Conservation (phyloP, 2,329 filamentous ascomycete species). For the Diaporthe aspalathi region DNA sequence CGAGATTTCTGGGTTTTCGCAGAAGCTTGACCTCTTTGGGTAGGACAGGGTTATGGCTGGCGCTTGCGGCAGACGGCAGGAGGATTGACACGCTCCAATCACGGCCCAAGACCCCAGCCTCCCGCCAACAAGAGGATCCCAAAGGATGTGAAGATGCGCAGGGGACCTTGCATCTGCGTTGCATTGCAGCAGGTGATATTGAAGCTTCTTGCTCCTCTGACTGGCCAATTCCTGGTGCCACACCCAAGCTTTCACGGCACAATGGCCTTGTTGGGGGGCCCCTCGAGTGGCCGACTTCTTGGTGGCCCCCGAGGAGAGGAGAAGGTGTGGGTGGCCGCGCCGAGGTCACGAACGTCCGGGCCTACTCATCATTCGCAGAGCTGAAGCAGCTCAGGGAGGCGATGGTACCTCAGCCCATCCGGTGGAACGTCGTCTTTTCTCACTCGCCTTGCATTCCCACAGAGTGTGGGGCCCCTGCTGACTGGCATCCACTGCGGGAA, state of each 20-base stretch:
- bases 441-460: slow-evolving; percentile 18
- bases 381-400: not conserved
- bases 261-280: slow-evolving; percentile 12
- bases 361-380: not conserved
- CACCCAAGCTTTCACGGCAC: not conserved
- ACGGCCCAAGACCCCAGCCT: not conserved
- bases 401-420: slow-evolving; percentile 7
- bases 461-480: not conserved
- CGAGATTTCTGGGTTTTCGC: not conserved
- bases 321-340: slow-evolving; percentile 5
- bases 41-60: slow-evolving; percentile 30
- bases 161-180: slow-evolving; percentile 42
- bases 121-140: not conserved
- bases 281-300: slow-evolving; percentile 1
- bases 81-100: slow-evolving; percentile 31
- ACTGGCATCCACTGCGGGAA: slow-evolving; percentile 25
- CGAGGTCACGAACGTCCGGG: slow-evolving; percentile 31
- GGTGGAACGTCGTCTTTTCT: not conserved
- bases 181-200: slow-evolving; percentile 37
- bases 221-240: slow-evolving; percentile 37
- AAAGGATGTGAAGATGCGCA: slow-evolving; percentile 40
- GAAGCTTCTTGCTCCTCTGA: slow-evolving; percentile 27
- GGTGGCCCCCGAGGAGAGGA: not conserved
- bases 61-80: slow-evolving; percentile 37
- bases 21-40: slow-evolving; percentile 28